phyloP scores from a whole-genome alignment of 177 flowering plant species.

The Tripterygium wilfordii region DNA sequence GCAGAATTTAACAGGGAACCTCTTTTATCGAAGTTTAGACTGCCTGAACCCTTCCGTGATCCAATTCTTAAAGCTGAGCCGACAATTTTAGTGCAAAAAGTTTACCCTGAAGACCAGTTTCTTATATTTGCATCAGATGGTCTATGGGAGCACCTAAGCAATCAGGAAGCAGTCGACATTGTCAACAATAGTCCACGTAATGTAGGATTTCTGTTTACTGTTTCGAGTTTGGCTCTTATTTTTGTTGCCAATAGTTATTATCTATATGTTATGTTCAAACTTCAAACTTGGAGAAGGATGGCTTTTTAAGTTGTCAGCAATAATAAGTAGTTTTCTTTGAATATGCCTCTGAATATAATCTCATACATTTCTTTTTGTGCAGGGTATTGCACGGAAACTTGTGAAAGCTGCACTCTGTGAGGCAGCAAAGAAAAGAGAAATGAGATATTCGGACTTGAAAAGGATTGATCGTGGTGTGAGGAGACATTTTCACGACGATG shows the following conservation, averaged over 20 bases:
- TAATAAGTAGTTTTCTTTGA: no score
- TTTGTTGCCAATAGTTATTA: background rate
- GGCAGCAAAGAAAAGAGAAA: constrained; percentile 87
- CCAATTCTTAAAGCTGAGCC: constrained; percentile 82
- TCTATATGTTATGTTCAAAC: background rate
- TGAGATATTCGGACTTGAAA: constrained; percentile 82
- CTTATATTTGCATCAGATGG: constrained; percentile 85
- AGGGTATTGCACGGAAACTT: constrained; percentile 81
- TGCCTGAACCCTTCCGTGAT: constrained; percentile 53
- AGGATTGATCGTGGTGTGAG: constrained; percentile 83
- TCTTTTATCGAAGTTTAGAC: constrained; percentile 59
- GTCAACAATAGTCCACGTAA: constrained; percentile 55
- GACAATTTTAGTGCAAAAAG: constrained; percentile 48
- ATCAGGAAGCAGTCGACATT: constrained; percentile 76
- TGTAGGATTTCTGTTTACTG: constrained; percentile 30
- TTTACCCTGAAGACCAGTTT: constrained; percentile 55
- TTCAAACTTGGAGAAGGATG: no score
- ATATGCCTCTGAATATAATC: background rate
- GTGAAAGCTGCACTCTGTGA: constrained; percentile 62
- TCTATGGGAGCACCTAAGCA: constrained; percentile 81
- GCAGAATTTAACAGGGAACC: constrained; percentile 75
- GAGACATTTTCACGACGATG: constrained; percentile 93
- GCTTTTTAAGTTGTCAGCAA: no score
- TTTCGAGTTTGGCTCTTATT: constrained; percentile 2
- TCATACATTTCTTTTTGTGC: constrained; percentile 9